These are phyloP conservation scores for Mycena belliarum DNA, from an alignment of 768 basidiomycete genomes.

Conservation along the genomic window DNA sequence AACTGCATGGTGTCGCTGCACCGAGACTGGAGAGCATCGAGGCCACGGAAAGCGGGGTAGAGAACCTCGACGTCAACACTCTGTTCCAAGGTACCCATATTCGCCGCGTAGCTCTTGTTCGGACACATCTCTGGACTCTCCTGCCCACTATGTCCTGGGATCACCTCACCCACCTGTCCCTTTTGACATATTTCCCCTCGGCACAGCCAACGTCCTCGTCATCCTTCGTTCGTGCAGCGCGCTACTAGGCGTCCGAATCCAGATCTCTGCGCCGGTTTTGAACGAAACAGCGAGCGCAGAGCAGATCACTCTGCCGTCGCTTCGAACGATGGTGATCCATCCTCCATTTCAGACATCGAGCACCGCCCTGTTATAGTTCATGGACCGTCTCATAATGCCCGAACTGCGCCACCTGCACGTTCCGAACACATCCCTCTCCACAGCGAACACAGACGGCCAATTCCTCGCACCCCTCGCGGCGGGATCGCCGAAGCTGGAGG, in stretches of 20 bases:
- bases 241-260: neutral
- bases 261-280: neutral
- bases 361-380: neutral
- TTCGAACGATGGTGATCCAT: neutral
- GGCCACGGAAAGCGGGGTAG: neutral
- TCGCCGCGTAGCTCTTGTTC: neutral
- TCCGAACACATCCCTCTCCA: neutral
- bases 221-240: neutral
- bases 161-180: neutral
- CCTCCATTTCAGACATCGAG: neutral
- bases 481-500: neutral
- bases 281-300: too few species aligned
- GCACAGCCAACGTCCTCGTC: neutral
- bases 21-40: neutral
- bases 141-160: neutral
- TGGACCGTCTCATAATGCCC: neutral
- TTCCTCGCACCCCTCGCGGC: neutral
- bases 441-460: neutral
- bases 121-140: neutral
- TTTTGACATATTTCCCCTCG: too few species aligned
- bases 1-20: neutral
- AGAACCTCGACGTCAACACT: neutral
- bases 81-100: neutral
- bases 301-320: neutral
- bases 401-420: neutral